Base-by-base conservation (phyloP, 2,329 filamentous ascomycete species). In the Fusarium fujikuroi region DNA sequence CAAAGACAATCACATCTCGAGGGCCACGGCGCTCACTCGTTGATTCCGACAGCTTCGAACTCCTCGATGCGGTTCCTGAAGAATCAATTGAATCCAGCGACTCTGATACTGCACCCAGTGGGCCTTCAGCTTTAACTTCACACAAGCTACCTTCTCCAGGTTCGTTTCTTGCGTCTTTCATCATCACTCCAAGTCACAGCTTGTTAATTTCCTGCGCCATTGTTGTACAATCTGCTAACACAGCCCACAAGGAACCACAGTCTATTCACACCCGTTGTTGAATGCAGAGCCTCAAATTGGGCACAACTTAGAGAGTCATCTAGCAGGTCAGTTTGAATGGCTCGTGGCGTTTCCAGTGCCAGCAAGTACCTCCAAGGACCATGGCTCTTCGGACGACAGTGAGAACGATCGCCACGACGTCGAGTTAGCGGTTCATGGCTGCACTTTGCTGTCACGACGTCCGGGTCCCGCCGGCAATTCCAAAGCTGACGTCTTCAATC, bases 321-420 rank as follows among this genome's bases (percentile, higher is more conserved):
- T 83, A 70, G 81, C 83, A 80, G 84, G 85, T 83, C 81, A 87
- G 78, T 88, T 86, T 75, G 85, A 88, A 75, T 88, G 84, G 82
- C 77, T 88, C 62, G 77, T 88, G 42, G 83, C 83, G 30, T 80
- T 84, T 69, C 80, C 83, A 50, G 74, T 73, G 63, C 71, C 80
- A 75, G 64, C 70, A 37, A 72, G 69, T 73, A 76, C 73, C 54
- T 69, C 68, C 68, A 74, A 71, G 46, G 60, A 70, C 59, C 65
- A 70, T 54, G 63, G 52, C 47, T 66, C 60, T 59, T 53, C 60
- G 34, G 56, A 62, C 40, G 46, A 75, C 54, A 66, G 66, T 57
- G 59, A 61, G 43, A 57, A 63, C 39, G 52, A 52, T 54, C 47
- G 52, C 69, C 60, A 50, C 37, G 25, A 62, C n/a, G 53, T 68